These are phyloP conservation scores for Plasmopara halstedii DNA, from an alignment of 352 stramenopile species.

Conservation along the genomic window DNA sequence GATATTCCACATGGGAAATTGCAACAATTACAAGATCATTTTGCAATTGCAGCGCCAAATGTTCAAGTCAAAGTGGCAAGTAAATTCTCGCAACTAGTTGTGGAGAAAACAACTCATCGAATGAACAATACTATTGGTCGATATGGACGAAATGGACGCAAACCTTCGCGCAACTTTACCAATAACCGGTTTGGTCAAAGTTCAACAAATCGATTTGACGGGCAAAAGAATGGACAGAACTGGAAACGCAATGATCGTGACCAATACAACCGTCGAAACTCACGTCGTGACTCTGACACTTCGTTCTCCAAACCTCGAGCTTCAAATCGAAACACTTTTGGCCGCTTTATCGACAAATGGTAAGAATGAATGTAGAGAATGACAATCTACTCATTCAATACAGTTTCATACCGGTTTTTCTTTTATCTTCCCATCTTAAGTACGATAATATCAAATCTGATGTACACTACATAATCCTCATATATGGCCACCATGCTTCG, in stretches of 20 bases:
- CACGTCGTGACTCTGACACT: slow-evolving; percentile 31
- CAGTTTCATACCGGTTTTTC: no score
- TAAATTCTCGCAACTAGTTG: slow-evolving; percentile 51
- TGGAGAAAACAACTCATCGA: slow-evolving; percentile 18
- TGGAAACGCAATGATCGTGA: slow-evolving; percentile 21
- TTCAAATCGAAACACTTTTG: slow-evolving; percentile 21
- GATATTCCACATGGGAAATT: slow-evolving; percentile 49
- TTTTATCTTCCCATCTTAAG: no score
- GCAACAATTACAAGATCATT: slow-evolving; percentile 35
- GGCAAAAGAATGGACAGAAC: slow-evolving; percentile 19
- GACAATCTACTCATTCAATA: no score
- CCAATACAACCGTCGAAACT: slow-evolving; percentile 10
- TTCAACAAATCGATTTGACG: slow-evolving; percentile 17
- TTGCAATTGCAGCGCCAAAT: slow-evolving; percentile 19
- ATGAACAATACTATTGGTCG: slow-evolving; percentile 23
- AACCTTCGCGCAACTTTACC: slow-evolving; percentile 23
- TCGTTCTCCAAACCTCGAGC: slow-evolving; percentile 40
- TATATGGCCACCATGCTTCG: no score
- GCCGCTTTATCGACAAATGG: slow-evolving; percentile 25
- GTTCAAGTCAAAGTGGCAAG: slow-evolving; percentile 33
- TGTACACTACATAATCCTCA: no score
- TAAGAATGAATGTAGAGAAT: slow-evolving; percentile 14
- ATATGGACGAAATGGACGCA: slow-evolving; percentile 15
- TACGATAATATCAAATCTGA: no score
- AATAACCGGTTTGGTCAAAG: slow-evolving; percentile 22